A percentile compares a stretch with the other conserved stretches of the same genome.
Conservation (phyloP, 2,329 filamentous ascomycete genomes). For the Penicillium paneum region DNA sequence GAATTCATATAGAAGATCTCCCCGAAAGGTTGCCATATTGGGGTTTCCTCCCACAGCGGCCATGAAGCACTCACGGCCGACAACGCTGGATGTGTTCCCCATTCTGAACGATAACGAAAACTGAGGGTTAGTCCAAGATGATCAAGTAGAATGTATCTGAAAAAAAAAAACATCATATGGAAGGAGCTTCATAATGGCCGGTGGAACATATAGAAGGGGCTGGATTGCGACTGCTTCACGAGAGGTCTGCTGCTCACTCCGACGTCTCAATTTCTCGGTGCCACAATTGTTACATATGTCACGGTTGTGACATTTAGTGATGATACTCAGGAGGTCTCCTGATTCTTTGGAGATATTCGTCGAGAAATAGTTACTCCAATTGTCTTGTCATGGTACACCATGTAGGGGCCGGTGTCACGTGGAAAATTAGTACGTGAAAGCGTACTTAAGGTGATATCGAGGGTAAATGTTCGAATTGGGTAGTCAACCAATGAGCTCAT, state of each 20-base stretch:
- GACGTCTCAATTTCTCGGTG: background rate
- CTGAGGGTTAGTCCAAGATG: background rate
- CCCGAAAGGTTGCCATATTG: conserved; percentile 16
- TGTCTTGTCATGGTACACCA: background rate
- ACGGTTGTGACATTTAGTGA: background rate
- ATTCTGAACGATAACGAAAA: conserved; percentile 5
- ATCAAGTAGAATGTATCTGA: background rate
- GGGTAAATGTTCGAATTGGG: background rate
- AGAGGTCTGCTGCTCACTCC: background rate
- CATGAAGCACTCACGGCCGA: conserved; percentile 21
- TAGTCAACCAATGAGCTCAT: background rate
- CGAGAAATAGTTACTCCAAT: background rate
- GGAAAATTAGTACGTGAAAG: background rate
- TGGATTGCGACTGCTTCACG: background rate
- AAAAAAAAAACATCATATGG: background rate
- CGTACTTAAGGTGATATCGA: background rate
- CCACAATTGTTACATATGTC: background rate
- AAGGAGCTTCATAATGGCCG: too few species aligned
- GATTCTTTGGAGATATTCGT: background rate
- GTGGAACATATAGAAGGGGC: background rate
- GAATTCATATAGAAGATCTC: conserved; percentile 19
- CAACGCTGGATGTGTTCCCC: conserved; percentile 17
- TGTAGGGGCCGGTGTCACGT: background rate
- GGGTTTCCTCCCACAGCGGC: conserved; percentile 20
- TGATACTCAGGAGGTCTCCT: background rate